Conservation (phyloP, 352 stramenopile genomes). For the Aphanomyces euteiches region DNA sequence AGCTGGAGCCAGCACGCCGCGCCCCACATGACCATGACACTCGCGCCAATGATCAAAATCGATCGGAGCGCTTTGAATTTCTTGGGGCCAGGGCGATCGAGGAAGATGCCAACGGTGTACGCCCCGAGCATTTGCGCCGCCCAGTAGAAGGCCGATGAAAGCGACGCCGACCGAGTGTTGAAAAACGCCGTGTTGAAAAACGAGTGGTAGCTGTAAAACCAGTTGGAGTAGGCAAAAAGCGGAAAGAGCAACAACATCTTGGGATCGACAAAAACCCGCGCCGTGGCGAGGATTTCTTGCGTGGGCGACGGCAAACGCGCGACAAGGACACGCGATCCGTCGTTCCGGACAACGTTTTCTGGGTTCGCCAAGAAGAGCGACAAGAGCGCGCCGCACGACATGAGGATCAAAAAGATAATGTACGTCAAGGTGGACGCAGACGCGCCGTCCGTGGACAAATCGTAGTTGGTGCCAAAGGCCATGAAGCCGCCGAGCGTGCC, state of each 20-base stretch:
- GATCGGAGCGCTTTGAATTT: slow-evolving; percentile 18
- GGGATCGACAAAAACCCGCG: slow-evolving; percentile 11
- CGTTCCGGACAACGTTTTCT: slow-evolving; percentile 33
- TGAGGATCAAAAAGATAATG: slow-evolving; percentile 54
- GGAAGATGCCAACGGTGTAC: slow-evolving; percentile 32
- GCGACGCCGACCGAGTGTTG: slow-evolving; percentile 40
- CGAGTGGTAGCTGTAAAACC: slow-evolving; percentile 64
- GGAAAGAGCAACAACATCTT: slow-evolving; percentile 40
- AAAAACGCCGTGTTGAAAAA: slow-evolving; percentile 50
- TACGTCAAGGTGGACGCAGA: slow-evolving; percentile 43
- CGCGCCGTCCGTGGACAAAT: slow-evolving; percentile 5
- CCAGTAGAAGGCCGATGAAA: slow-evolving; percentile 47
- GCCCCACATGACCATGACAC: slow-evolving; percentile 44
- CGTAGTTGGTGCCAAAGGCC: slow-evolving; percentile 51
- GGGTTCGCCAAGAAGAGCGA: slow-evolving; percentile 44
- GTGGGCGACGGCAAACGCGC: background rate
- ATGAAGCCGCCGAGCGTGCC: slow-evolving; percentile 57
- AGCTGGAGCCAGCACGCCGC: slow-evolving; percentile 37
- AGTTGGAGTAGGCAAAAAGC: slow-evolving; percentile 60
- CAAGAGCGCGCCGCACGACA: slow-evolving; percentile 42
- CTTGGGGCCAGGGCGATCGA: slow-evolving; percentile 33
- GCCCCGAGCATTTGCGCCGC: slow-evolving; percentile 45
- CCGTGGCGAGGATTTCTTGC: background rate
- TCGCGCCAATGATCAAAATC: slow-evolving; percentile 30
- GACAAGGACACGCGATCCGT: slow-evolving; percentile 33